A percentile compares a stretch with the other conserved stretches of the same genome.
Conservation (phyloP, 2,329 filamentous ascomycete species). For the Colletotrichum sp. region DNA sequence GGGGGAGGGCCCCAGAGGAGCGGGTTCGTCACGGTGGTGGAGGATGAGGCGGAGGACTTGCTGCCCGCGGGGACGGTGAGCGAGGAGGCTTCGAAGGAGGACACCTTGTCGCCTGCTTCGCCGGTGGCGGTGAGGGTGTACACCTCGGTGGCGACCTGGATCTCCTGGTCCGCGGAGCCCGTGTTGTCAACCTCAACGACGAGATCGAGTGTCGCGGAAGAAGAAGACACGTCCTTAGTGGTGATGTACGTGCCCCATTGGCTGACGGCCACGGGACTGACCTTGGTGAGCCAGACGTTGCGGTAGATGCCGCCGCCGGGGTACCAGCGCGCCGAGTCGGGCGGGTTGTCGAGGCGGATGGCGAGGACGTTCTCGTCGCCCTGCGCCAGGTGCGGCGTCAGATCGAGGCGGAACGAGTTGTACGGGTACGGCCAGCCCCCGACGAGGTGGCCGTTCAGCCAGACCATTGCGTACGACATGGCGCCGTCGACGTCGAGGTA, state of each 20-base stretch:
- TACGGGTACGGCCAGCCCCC: conserved; percentile 59
- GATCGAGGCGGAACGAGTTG: conserved; percentile 54
- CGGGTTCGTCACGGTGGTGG: conserved; percentile 36
- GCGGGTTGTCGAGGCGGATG: conserved; percentile 55
- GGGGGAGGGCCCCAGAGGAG: conserved; percentile 54
- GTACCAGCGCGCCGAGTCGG: conserved; percentile 57
- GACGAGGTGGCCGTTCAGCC: conserved; percentile 54
- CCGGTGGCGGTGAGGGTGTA: conserved; percentile 39
- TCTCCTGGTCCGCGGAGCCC: conserved; percentile 28
- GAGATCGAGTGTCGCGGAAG: conserved; percentile 49
- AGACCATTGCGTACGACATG: conserved; percentile 57
- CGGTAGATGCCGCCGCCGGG: conserved; percentile 59
- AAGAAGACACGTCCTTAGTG: conserved; percentile 46
- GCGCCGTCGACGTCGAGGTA: conserved; percentile 56
- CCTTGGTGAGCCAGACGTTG: conserved; percentile 59
- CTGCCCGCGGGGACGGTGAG: conserved; percentile 33
- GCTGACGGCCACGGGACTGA: conserved; percentile 48
- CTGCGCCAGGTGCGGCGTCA: conserved; percentile 45
- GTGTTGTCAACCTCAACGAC: conserved; percentile 52
- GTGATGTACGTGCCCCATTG: conserved; percentile 57
- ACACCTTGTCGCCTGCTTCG: conserved; percentile 30
- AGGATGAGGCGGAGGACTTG: conserved; percentile 37
- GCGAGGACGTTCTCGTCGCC: conserved; percentile 48
- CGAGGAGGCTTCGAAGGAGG: conserved; percentile 34
- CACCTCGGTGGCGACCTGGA: conserved; percentile 46